Conservation (phyloP, 345 rosid genomes). For the Moricandia moricandioides region DNA sequence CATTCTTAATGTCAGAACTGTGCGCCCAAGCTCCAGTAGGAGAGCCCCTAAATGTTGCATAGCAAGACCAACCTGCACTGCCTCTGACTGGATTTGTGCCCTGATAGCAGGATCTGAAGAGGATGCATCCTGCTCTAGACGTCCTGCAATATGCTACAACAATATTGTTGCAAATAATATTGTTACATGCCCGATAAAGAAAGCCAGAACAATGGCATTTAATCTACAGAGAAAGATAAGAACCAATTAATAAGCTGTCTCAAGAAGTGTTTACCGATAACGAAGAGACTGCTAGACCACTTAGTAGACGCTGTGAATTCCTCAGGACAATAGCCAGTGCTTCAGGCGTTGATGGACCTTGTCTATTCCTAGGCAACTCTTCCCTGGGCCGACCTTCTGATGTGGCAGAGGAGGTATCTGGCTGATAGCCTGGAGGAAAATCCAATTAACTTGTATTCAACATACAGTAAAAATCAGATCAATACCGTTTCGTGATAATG, state of each 20-base stretch:
- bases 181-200: not conserved
- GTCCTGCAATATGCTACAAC: constrained; percentile 83
- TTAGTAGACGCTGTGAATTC: constrained; percentile 62
- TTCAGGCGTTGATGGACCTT: constrained; percentile 63
- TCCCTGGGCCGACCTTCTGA: constrained; percentile 38
- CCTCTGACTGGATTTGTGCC: constrained; percentile 75
- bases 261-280: constrained; percentile 55
- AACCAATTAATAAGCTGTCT: not conserved
- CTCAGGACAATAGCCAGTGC: constrained; percentile 59
- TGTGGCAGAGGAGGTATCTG: constrained; percentile 41
- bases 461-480: constrained; percentile 9
- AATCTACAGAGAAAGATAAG: not conserved
- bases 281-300: constrained; percentile 52
- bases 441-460: constrained; percentile 18
- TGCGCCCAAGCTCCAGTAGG: constrained; percentile 93
- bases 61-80: constrained; percentile 63
- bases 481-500: constrained; percentile 64
- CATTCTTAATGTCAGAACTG: constrained; percentile 74
- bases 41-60: constrained; percentile 92
- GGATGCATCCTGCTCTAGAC: constrained; percentile 71
- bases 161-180: constrained; percentile 58
- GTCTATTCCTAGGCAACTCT: constrained; percentile 51
- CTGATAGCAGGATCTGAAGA: constrained; percentile 60
- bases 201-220: not conserved
- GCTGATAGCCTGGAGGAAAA: constrained; percentile 54